Base-by-base conservation (phyloP, 768 basidiomycete species). In the Suillus tomentosus region DNA sequence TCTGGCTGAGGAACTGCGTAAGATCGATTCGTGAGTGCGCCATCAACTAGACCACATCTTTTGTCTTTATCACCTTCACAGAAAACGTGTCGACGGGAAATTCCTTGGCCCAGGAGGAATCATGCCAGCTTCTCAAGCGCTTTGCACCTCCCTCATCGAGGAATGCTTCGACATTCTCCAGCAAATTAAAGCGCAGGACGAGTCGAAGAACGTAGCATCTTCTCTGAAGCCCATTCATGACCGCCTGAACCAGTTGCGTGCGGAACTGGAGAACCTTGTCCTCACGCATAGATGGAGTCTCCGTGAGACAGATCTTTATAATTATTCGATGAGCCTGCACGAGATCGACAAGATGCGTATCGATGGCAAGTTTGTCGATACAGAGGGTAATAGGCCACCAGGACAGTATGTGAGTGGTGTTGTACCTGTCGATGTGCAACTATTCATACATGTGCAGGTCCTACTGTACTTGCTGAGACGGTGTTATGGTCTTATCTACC, bases 291-390 rank as follows among this genome's bases (percentile, higher is more conserved):
- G 97, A 42, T 99, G 97, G 97, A 98, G 90, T 65, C 79, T 99
- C 62, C 83, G 96, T 50, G 97, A 99, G 81, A 94, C 93, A 1
- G 95, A 96, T 70, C 79, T 96, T 24, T 95, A 87, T 84, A 98
- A 94, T 77, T 99, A 96, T 77, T 93, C 94, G 24, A 81, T 95
- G 61, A 93, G 93, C 74, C 79, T 99, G 66, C 90, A 95, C 71
- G 96, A 99, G 76, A 96, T 99, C 47, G 97, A 99, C 77, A 90
- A 91, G 77, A 95, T 99, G 95, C 81, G 97, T 27, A 87, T 98
- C 7, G 95, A 99, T 66, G 97, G 97, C 63, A 96, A 97, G 78
- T 99, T 99, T 72, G 89, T 96, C 7, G 96, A 99, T 72, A 83
- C 90, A 0, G 95, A 99, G 47, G 97, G 96, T 3, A 91, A 94